Evolutionary conservation across 768 basidiomycete genomes (phyloP), one percentile per base, ranked within the genome.

Genomic region (Lepiota brunneoincarnata): DNA sequence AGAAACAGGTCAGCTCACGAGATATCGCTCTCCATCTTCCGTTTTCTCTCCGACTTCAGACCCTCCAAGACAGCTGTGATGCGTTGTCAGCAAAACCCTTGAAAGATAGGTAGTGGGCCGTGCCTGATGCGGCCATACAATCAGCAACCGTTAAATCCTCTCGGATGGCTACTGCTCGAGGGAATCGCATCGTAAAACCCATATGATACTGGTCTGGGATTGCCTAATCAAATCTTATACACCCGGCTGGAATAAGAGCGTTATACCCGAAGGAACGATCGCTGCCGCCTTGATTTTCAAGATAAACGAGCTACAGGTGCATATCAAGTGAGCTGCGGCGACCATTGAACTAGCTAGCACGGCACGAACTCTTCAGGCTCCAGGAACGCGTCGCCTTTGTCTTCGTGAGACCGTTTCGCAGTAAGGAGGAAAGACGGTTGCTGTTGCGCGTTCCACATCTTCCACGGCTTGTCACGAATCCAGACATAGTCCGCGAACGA

Each of bases 281-380:
- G 98, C 94, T 0, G 95, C 91, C 0, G 92, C 96, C 69, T 98
- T 98, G 52, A 98, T 82, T 61, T 89, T 89, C 60, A 98, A 56
- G 34, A 98, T 88, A 68, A 99, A 98, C 0, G 96, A 97, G 60
- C 95, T 97, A 56, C 12, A 43, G 35, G 21, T 47, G 51, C 28
- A 21, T 40, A 14, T 48, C 55, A 28, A 39, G 20, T 11, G 54
- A 43, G 31, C 47, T 26, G 26, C n/a, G 36, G 18, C 15, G n/a
- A 17, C 20, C 39, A 38, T 15, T 26, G 5, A 12, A 45, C 10
- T 28, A 47, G 11, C 10, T 10, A 31, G 50, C 18, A 45, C 36
- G 4, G 12, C 31, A 64, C 81, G 56, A 61, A 96, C 95, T 97
- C 87, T 60, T 87, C 80, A 12, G 96, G 95, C 44, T 91, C 84